phyloP scores from a whole-genome alignment of 768 basidiomycete species.

The Wakefieldia striispora region DNA sequence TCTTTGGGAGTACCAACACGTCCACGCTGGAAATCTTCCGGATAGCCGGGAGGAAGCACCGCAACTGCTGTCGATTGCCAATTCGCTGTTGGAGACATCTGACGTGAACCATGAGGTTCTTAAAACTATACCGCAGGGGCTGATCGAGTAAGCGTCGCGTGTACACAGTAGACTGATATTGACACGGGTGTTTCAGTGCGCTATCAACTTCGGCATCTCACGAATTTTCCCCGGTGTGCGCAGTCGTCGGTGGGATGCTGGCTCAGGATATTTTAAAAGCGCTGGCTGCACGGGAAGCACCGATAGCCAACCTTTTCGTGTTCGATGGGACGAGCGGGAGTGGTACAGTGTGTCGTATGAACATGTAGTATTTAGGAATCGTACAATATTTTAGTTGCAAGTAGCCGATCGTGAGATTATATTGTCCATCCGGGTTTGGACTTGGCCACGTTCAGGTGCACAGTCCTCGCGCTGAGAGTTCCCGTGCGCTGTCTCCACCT shows the following conservation, averaged over 20 bases:
- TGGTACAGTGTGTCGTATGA: slow-evolving; percentile 62
- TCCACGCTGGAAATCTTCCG: slow-evolving; percentile 58
- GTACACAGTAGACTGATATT: background rate
- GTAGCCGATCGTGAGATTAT: slow-evolving; percentile 18
- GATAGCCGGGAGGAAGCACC: slow-evolving; percentile 42
- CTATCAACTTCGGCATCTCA: slow-evolving; percentile 65
- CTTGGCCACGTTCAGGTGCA: slow-evolving; percentile 20
- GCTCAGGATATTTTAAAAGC: slow-evolving; percentile 95
- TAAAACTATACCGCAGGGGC: slow-evolving; percentile 49
- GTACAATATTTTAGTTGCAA: too few relatives aligned
- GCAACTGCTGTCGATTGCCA: slow-evolving; percentile 65
- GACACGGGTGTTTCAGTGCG: slow-evolving; percentile 46
- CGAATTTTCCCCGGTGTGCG: slow-evolving; percentile 92
- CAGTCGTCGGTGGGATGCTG: slow-evolving; percentile 91
- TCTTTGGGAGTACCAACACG: slow-evolving; percentile 77
- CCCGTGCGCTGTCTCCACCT: slow-evolving; percentile 8
- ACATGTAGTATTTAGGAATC: too few relatives aligned
- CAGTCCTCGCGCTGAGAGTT: slow-evolving; percentile 8
- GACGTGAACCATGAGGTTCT: slow-evolving; percentile 72
- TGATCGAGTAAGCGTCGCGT: slow-evolving; percentile 52
- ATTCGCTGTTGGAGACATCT: slow-evolving; percentile 55
- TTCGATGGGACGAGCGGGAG: slow-evolving; percentile 83
- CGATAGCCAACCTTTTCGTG: slow-evolving; percentile 87
- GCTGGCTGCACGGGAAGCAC: slow-evolving; percentile 85
- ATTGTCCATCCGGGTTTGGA: slow-evolving; percentile 21